These are phyloP conservation scores for Botrytis paeoniae DNA, from an alignment of 2,329 filamentous ascomycete genomes.

Conservation along the genomic window DNA sequence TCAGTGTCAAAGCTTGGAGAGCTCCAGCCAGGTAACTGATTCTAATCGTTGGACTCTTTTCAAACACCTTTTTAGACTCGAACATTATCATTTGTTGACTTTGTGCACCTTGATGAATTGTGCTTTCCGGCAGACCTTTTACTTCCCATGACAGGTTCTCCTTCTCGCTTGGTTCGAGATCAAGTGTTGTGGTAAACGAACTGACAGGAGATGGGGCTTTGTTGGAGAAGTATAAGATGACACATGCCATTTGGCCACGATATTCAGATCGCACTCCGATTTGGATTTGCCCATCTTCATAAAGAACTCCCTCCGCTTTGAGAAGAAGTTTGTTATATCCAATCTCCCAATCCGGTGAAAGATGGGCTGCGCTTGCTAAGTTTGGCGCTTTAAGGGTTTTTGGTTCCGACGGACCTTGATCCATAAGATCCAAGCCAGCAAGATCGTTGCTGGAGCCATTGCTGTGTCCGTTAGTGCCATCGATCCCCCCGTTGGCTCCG, in stretches of 20 bases:
- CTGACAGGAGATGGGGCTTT: constrained; percentile 81
- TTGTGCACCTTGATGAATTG: constrained; percentile 70
- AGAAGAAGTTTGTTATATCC: constrained; percentile 84
- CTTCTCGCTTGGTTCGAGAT: constrained; percentile 69
- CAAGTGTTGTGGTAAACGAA: constrained; percentile 91
- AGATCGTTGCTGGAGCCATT: constrained; percentile 57
- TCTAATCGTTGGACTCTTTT: constrained; percentile 82
- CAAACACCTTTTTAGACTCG: constrained; percentile 78
- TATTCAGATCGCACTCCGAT: constrained; percentile 92
- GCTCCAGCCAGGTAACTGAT: constrained; percentile 94
- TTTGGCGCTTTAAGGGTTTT: constrained; percentile 70
- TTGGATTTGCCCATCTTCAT: constrained; percentile 93
- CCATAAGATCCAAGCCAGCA: constrained; percentile 75
- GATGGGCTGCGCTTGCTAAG: constrained; percentile 83
- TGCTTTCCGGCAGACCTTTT: constrained; percentile 83
- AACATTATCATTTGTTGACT: constrained; percentile 95
- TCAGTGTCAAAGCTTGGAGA: constrained; percentile 85
- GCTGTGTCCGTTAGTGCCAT: constrained; percentile 50
- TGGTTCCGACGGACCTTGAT: constrained; percentile 53
- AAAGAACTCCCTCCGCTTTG: constrained; percentile 79
- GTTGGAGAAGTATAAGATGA: constrained; percentile 96
- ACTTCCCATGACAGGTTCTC: constrained; percentile 75
- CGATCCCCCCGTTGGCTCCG: constrained; percentile 46
- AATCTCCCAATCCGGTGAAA: constrained; percentile 91
- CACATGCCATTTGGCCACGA: constrained; percentile 87